Evolutionary conservation across 371 early-diverging fungal genomes (phyloP).

Genomic region (Vairimorpha ceranae): DNA sequence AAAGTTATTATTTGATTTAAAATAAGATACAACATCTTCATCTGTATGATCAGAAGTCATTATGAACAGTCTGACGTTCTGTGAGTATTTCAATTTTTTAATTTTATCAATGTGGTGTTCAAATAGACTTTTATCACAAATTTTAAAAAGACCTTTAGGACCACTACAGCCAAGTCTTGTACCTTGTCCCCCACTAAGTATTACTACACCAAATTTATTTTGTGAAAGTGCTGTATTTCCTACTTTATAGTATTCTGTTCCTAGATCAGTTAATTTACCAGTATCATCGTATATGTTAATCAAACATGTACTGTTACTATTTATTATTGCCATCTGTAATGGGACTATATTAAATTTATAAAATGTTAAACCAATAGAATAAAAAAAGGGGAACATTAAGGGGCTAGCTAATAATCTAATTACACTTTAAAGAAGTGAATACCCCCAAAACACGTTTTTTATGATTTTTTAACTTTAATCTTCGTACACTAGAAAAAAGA

Average conservation of each 20-base stretch:
- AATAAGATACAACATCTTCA: conserved; percentile 47
- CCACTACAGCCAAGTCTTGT: conserved; percentile 52
- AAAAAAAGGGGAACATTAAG: not conserved
- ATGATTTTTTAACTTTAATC: too few relatives aligned
- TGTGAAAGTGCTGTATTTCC: not conserved
- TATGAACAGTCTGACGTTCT: conserved; percentile 45
- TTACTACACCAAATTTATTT: conserved; percentile 49
- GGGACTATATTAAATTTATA: too few relatives aligned
- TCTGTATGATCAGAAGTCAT: conserved; percentile 58
- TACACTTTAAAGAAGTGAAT: too few relatives aligned
- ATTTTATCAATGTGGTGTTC: conserved; percentile 47
- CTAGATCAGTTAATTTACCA: not conserved
- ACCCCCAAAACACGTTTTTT: too few relatives aligned
- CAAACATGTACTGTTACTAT: not conserved
- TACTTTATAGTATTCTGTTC: not conserved
- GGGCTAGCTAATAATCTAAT: too few relatives aligned
- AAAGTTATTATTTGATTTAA: conserved; percentile 38
- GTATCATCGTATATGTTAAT: not conserved
- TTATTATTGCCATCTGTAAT: not conserved
- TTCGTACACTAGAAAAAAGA: too few relatives aligned
- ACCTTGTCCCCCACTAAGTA: conserved; percentile 62
- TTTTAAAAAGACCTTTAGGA: conserved; percentile 60
- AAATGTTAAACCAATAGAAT: not conserved
- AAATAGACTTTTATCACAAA: conserved; percentile 51
- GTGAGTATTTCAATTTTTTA: conserved; percentile 31